Evolutionary conservation across 495 filamentous ascomycete genomes (phyloP).

Genomic region (Geoglossum glabrum): DNA sequence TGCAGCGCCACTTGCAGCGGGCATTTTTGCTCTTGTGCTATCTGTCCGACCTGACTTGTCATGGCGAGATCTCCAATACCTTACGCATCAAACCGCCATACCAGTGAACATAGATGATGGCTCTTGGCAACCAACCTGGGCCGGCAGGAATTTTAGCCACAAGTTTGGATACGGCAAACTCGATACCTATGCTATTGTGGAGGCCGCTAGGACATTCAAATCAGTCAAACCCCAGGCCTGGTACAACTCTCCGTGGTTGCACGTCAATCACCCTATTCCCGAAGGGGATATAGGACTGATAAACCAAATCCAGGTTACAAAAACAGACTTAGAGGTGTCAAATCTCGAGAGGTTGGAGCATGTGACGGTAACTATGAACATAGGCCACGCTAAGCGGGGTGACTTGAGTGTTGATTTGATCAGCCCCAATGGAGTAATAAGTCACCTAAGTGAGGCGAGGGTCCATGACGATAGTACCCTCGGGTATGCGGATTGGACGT

Average conservation of each 20-base stretch:
- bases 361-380: conserved; percentile 94
- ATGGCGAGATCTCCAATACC: conserved; percentile 89
- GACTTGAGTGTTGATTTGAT: conserved; percentile 86
- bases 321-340: conserved; percentile 51
- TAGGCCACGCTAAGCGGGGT: conserved; percentile 65
- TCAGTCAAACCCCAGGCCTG: conserved; percentile 93
- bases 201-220: conserved; percentile 68
- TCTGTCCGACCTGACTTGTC: conserved; percentile 68
- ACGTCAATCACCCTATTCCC: conserved; percentile 69
- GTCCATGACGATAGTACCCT: conserved; percentile 34
- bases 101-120: conserved; percentile 53
- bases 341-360: conserved; percentile 80
- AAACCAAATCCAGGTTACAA: conserved; percentile 56
- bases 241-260: conserved; percentile 82
- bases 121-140: conserved; percentile 61
- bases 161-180: conserved; percentile 91
- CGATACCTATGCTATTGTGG: conserved; percentile 69
- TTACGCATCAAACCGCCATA: conserved; percentile 67
- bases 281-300: conserved; percentile 67
- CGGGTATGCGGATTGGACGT: conserved; percentile 95
- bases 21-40: conserved; percentile 81
- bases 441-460: conserved; percentile 61
- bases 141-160: conserved; percentile 77
- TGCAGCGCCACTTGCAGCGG: conserved; percentile 78
- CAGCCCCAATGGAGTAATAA: conserved; percentile 62